phyloP scores from a whole-genome alignment of 2,329 filamentous ascomycete species.

The Pseudohalonectria lignicola region DNA sequence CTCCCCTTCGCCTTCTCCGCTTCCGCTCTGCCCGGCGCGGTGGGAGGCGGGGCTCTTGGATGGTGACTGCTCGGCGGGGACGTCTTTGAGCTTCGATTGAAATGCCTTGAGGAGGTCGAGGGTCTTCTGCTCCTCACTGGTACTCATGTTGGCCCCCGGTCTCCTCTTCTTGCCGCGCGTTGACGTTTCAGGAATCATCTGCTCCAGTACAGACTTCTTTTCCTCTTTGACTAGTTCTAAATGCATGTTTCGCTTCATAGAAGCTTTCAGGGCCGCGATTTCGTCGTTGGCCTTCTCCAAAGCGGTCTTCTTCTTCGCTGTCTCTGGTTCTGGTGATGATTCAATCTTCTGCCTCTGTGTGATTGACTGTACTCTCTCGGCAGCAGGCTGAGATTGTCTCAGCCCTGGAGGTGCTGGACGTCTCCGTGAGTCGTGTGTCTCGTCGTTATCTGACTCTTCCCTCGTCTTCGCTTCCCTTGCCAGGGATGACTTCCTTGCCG shows the following conservation, averaged over 20 bases:
- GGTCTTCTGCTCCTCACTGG: conserved; percentile 50
- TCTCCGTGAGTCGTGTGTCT: too few relatives aligned
- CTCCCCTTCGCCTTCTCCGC: conserved; percentile 13
- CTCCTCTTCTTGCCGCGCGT: conserved; percentile 61
- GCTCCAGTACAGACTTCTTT: conserved; percentile 57
- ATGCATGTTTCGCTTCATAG: conserved; percentile 59
- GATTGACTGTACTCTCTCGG: too few relatives aligned
- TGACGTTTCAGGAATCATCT: conserved; percentile 63
- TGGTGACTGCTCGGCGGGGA: conserved; percentile 19
- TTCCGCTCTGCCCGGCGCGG: too few relatives aligned
- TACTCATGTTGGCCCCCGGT: conserved; percentile 39
- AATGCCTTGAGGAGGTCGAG: conserved; percentile 70
- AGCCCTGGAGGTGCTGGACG: neutral
- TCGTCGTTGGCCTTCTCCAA: conserved; percentile 68
- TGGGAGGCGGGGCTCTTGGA: neutral
- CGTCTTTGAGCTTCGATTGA: conserved; percentile 59
- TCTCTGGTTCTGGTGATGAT: conserved; percentile 24
- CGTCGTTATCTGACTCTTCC: too few relatives aligned
- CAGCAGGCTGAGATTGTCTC: too few relatives aligned
- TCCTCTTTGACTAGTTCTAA: conserved; percentile 40
- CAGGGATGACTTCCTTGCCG: conserved; percentile 2
- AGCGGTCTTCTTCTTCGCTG: conserved; percentile 30
- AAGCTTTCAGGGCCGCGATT: conserved; percentile 70
- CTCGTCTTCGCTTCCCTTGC: neutral
- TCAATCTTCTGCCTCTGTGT: too few relatives aligned